A percentile compares a stretch with the other conserved stretches of the same genome.
Evolutionary conservation across 2,329 filamentous ascomycete species (phyloP).

Genomic region (Aureobasidium musti): DNA sequence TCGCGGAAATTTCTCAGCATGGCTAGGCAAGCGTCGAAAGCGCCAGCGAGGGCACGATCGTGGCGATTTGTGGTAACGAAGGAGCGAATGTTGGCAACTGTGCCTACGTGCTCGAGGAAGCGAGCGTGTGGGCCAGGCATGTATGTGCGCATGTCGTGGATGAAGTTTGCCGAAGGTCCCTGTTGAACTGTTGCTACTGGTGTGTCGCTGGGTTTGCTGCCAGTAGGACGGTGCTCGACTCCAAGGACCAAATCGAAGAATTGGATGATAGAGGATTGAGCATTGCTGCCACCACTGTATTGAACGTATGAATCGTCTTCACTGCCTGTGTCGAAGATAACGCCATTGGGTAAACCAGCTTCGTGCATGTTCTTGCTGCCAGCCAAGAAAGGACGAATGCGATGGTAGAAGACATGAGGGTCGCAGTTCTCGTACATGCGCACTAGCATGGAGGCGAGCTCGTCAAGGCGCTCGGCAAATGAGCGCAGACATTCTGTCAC

Average conservation of each 20-base stretch:
- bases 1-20: slow-evolving; percentile 79
- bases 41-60: slow-evolving; percentile 69
- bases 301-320: slow-evolving; percentile 66
- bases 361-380: slow-evolving; percentile 98
- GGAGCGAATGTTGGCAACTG: slow-evolving; percentile 81
- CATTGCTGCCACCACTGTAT: slow-evolving; percentile 92
- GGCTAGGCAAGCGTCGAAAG: slow-evolving; percentile 87
- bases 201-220: slow-evolving; percentile 55
- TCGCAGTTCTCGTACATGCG: slow-evolving; percentile 97
- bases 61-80: slow-evolving; percentile 68
- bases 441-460: slow-evolving; percentile 74
- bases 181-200: slow-evolving; percentile 44
- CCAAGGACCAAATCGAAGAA: slow-evolving; percentile 94
- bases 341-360: slow-evolving; percentile 82
- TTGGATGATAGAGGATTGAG: slow-evolving; percentile 93
- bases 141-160: slow-evolving; percentile 93
- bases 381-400: slow-evolving; percentile 92
- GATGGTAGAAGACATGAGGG: slow-evolving; percentile 90
- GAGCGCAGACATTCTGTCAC: slow-evolving; percentile 75
- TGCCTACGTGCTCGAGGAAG: slow-evolving; percentile 78
- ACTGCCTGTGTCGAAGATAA: slow-evolving; percentile 76
- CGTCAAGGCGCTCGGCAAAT: slow-evolving; percentile 86
- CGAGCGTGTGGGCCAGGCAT: slow-evolving; percentile 93
- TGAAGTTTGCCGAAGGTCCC: slow-evolving; percentile 74
- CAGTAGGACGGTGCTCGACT: slow-evolving; percentile 86